These are phyloP conservation scores for Paramecium primaurelia DNA, from an alignment of 73 alveolate species.

Conservation along the genomic window DNA sequence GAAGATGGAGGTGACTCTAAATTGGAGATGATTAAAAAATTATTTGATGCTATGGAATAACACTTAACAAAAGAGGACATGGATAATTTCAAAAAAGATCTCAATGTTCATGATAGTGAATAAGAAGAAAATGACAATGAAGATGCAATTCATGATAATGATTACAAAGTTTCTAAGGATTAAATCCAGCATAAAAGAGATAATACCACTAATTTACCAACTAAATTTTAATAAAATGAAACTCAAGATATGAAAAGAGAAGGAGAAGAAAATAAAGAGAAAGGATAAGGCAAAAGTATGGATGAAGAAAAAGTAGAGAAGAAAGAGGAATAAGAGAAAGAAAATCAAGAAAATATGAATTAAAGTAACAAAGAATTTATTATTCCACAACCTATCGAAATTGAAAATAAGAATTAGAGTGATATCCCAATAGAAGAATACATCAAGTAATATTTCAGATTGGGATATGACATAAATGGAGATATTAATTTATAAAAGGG, in stretches of 20 bases:
- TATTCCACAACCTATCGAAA: constrained; percentile 65
- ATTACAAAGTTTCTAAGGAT: constrained; percentile 75
- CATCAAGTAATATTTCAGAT: constrained; percentile 68
- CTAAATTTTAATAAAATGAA: constrained; percentile 24
- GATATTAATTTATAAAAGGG: constrained; percentile 65
- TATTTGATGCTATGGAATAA: neutral
- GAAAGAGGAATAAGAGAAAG: constrained; percentile 66
- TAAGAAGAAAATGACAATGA: constrained; percentile 60
- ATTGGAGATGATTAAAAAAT: constrained; percentile 57
- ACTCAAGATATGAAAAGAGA: neutral
- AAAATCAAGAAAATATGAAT: constrained; percentile 69
- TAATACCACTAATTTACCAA: constrained; percentile 60
- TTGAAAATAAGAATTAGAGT: constrained; percentile 60
- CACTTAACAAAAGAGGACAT: constrained; percentile 60
- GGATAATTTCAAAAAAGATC: constrained; percentile 48
- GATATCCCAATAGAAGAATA: constrained; percentile 67
- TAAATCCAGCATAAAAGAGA: constrained; percentile 70
- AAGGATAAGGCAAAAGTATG: constrained; percentile 52
- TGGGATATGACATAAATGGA: constrained; percentile 62
- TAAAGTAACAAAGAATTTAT: constrained; percentile 65
- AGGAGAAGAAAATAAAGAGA: constrained; percentile 62
- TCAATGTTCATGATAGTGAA: constrained; percentile 69
- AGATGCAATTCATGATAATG: constrained; percentile 75
- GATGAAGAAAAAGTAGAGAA: constrained; percentile 65
- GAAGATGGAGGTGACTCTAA: constrained; percentile 67